These are phyloP conservation scores for Haematococcus lacustris DNA, from an alignment of 139 green algal species.

Conservation along the genomic window DNA sequence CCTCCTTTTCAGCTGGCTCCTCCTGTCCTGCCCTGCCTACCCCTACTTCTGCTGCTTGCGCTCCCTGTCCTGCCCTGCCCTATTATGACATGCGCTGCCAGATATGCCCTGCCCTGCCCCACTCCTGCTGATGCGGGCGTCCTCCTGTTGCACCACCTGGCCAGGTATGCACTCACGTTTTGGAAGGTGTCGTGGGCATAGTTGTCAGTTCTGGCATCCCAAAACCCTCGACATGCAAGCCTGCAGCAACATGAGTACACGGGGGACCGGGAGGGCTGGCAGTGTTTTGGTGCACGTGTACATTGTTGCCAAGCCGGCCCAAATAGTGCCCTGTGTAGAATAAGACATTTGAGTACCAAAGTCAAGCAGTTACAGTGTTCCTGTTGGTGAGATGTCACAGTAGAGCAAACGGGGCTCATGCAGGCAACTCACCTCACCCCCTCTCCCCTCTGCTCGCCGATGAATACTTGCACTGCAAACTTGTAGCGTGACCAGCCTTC, in stretches of 20 bases:
- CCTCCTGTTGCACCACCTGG: background rate
- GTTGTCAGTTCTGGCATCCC: constrained; percentile 66
- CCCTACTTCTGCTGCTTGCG: background rate
- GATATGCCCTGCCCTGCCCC: background rate
- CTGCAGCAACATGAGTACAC: constrained; percentile 26
- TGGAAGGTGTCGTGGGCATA: constrained; percentile 61
- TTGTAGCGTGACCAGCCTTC: constrained; percentile 70
- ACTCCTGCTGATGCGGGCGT: background rate
- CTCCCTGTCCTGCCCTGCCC: background rate
- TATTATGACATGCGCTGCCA: too few species aligned
- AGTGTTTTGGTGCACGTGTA: too few species aligned
- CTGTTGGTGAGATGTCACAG: too few species aligned
- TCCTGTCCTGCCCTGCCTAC: background rate
- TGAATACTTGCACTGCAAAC: constrained; percentile 72
- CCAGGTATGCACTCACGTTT: constrained; percentile 40
- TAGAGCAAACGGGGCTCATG: too few species aligned
- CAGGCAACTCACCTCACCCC: constrained; percentile 63
- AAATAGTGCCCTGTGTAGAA: too few species aligned
- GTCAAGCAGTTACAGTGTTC: too few species aligned
- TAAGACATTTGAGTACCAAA: too few species aligned
- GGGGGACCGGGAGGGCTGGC: too few species aligned
- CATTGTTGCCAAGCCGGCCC: too few species aligned
- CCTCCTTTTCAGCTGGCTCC: too few species aligned
- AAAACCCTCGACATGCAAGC: constrained; percentile 63
- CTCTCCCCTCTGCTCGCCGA: constrained; percentile 71